Evolutionary conservation across 108 stramenopile genomes (phyloP), one percentile per base, ranked within the genome.

Genomic region (Cyclotella atomus): DNA sequence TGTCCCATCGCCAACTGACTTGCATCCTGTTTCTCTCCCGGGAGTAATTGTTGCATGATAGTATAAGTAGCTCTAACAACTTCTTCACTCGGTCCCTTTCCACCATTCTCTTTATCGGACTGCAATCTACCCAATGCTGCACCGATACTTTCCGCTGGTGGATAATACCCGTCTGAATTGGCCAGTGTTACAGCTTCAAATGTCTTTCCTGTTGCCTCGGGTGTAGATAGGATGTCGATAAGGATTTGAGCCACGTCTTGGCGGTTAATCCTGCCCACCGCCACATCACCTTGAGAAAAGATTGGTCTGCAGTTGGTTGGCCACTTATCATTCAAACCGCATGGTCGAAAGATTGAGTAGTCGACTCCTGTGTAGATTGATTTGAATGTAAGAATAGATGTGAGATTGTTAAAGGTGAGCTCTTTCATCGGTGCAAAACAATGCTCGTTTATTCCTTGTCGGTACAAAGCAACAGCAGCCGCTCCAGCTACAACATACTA

Each of bases 261-360:
- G 32, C 95, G 95, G 65, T 93, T 91, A 63, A 95, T 94, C 4
- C 97, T 82, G 7, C 97, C 97, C 0, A 94, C 94, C 6, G 97
- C 97, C 1, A 95, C 86, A 70, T 93, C 91, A 1, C 91, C 90
- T 73, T 93, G 94, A 47, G 77, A 80, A 60, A 97, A 91, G 45
- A 97, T 63, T 32, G 95, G 97, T 16, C 97, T 89, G 34, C 81
- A 83, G 36, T 92, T 91, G 9, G 72, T 38, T 15, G 97, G 90
- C 89, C 93, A 94, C 2, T 89, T 73, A 74, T 97, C 97, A 34
- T 97, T 97, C 17, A 97, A 86, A 0, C 97, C 97, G 10, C 79
- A 75, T 4, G 97, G 97, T 38, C 95, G 86, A 34, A 96, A 92
- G 75, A 97, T 92, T 62, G 86, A 73, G 74, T 96, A 96, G n/a